Evolutionary conservation across 805 yeast genomes (phyloP).

Genomic region (Suhomyces kilbournensis): DNA sequence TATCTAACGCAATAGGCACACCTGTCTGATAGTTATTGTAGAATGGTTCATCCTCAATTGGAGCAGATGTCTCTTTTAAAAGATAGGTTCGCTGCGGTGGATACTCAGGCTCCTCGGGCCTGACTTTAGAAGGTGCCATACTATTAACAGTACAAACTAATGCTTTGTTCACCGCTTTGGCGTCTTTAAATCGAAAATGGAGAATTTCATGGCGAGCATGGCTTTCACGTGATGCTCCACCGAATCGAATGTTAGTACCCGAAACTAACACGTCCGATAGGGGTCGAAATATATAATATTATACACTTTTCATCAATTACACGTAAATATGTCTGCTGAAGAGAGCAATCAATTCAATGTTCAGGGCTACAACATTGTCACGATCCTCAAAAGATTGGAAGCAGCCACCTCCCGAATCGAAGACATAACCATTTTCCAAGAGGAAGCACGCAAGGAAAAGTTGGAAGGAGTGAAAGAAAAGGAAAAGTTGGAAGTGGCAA

Average conservation of each 20-base stretch:
- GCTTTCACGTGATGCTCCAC: neutral
- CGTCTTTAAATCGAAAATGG: neutral
- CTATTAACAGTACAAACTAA: neutral
- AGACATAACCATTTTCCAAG: slow-evolving; percentile 80
- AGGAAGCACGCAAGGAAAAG: slow-evolving; percentile 41
- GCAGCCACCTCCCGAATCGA: slow-evolving; percentile 92
- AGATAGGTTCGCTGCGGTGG: slow-evolving; percentile 44
- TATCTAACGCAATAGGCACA: slow-evolving; percentile 83
- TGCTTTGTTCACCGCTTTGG: neutral
- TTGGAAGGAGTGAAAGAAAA: neutral
- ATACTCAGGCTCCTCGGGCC: slow-evolving; percentile 18
- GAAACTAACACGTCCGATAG: neutral
- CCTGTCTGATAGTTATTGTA: slow-evolving; percentile 46
- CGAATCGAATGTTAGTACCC: neutral
- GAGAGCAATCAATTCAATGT: slow-evolving; percentile 47
- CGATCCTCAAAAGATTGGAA: slow-evolving; percentile 70
- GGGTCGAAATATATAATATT: neutral
- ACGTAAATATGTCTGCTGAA: slow-evolving; percentile 28
- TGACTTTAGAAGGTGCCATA: slow-evolving; percentile 11
- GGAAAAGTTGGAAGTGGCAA: neutral
- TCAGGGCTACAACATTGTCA: slow-evolving; percentile 84
- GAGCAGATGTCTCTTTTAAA: slow-evolving; percentile 40
- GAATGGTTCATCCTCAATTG: slow-evolving; percentile 45
- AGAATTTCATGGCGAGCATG: neutral
- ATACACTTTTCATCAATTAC: neutral